phyloP scores from a whole-genome alignment of 257 asterid genomes.

The Solanum lycopersicoides region DNA sequence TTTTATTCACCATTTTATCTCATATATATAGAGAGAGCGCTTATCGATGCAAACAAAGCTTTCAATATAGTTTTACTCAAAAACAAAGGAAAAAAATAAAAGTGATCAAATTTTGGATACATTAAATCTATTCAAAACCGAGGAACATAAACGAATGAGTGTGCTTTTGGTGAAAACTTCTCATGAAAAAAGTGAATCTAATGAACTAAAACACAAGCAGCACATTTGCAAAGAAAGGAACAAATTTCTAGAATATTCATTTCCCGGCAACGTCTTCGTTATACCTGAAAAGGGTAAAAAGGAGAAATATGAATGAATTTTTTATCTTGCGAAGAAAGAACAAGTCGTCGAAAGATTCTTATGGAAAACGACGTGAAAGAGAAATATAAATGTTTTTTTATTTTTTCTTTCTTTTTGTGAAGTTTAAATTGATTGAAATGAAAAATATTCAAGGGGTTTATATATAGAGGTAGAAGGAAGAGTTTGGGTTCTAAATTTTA shows the following conservation, averaged over 20 bases:
- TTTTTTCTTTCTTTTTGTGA: background rate
- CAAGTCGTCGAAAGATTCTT: no score
- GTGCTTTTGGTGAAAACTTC: constrained; percentile 11
- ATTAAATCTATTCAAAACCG: background rate
- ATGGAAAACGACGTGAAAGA: no score
- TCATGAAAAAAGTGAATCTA: constrained; percentile 65
- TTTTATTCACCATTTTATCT: no score
- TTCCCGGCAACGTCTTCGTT: constrained; percentile 28
- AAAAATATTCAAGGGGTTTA: no score
- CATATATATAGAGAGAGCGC: background rate
- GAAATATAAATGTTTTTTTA: no score
- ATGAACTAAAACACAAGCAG: constrained; percentile 36
- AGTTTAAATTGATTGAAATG: no score
- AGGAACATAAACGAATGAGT: background rate
- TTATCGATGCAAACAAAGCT: background rate
- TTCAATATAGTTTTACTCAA: background rate
- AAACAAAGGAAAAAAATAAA: background rate
- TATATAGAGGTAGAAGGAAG: no score
- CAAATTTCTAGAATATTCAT: constrained; percentile 23
- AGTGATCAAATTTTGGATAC: background rate
- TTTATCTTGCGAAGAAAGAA: no score
- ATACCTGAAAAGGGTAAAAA: background rate
- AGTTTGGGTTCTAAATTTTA: no score
- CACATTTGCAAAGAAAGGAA: constrained; percentile 4
- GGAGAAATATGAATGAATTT: background rate